Evolutionary conservation across 768 basidiomycete species (phyloP).

Genomic region (Naematelia encephala): DNA sequence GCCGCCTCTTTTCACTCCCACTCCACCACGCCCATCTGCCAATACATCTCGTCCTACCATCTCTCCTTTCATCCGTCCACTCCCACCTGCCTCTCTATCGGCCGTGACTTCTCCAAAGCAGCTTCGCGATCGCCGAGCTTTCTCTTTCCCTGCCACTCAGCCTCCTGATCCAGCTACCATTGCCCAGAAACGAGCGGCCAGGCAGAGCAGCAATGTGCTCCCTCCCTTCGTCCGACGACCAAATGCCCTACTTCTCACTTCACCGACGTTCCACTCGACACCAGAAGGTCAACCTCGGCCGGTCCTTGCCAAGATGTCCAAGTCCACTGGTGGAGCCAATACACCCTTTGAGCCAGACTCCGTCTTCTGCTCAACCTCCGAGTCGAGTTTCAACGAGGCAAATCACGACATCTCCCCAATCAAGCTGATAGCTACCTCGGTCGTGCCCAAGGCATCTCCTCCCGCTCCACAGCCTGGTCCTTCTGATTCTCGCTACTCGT

Average conservation of each 20-base stretch:
- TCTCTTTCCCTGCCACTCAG: slow-evolving; percentile 37
- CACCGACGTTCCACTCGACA: neutral
- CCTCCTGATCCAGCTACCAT: slow-evolving; percentile 12
- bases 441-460: neutral
- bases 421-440: neutral
- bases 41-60: slow-evolving; percentile 14
- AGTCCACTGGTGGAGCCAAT: slow-evolving; percentile 36
- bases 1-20: slow-evolving; percentile 7
- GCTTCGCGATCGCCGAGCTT: slow-evolving; percentile 36
- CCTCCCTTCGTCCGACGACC: slow-evolving; percentile 30
- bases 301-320: slow-evolving; percentile 13
- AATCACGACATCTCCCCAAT: slow-evolving; percentile 1
- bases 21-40: slow-evolving; percentile 2
- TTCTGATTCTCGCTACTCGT: neutral
- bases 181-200: slow-evolving; percentile 3
- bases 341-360: slow-evolving; percentile 34
- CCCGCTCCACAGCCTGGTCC: neutral
- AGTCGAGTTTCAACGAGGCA: slow-evolving; percentile 34
- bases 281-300: slow-evolving; percentile 3
- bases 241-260: slow-evolving; percentile 10
- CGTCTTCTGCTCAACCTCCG: slow-evolving; percentile 44
- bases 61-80: slow-evolving; percentile 13
- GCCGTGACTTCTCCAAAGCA: neutral
- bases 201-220: slow-evolving; percentile 10
- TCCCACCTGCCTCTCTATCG: neutral